phyloP scores from a whole-genome alignment of 78 protist genomes.

The Polysphondylium violaceum region DNA sequence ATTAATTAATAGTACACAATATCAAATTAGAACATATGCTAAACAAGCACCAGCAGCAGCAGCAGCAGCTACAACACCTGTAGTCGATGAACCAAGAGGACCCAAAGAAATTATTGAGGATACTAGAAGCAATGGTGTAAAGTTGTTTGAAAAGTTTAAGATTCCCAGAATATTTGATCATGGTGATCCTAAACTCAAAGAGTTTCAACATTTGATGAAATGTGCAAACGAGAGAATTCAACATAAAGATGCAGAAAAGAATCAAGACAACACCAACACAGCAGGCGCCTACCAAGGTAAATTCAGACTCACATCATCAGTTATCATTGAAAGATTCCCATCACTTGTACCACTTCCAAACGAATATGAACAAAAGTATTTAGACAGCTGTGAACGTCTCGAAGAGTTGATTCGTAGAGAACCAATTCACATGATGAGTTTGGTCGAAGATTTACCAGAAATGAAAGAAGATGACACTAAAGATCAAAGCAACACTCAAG shows the following conservation, averaged over 20 bases:
- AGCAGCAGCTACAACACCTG: neutral
- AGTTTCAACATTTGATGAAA: neutral
- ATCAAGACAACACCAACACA: neutral
- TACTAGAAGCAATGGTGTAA: slow-evolving; percentile 19
- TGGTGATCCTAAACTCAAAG: slow-evolving; percentile 15
- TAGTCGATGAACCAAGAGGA: neutral
- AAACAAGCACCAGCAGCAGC: neutral
- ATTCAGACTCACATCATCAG: slow-evolving; percentile 12
- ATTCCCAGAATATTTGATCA: slow-evolving; percentile 68
- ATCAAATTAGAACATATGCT: neutral
- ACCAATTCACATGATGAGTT: slow-evolving; percentile 19
- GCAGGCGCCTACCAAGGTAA: slow-evolving; percentile 10
- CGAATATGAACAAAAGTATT: slow-evolving; percentile 41
- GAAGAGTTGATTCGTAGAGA: slow-evolving; percentile 7
- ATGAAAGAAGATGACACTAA: slow-evolving; percentile 17
- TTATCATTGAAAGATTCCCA: slow-evolving; percentile 74
- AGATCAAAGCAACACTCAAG: neutral
- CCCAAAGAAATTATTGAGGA: slow-evolving; percentile 5
- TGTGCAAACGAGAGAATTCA: slow-evolving; percentile 5
- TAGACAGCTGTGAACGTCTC: slow-evolving; percentile 8
- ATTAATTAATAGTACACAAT: neutral
- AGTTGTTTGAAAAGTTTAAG: slow-evolving; percentile 48
- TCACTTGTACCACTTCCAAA: slow-evolving; percentile 52
- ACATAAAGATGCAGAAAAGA: neutral
- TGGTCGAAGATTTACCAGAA: slow-evolving; percentile 69